A percentile compares a stretch with the other conserved stretches of the same genome.
phyloP scores from a whole-genome alignment of 805 yeast species.

The Diddensiella transvaalensis region DNA sequence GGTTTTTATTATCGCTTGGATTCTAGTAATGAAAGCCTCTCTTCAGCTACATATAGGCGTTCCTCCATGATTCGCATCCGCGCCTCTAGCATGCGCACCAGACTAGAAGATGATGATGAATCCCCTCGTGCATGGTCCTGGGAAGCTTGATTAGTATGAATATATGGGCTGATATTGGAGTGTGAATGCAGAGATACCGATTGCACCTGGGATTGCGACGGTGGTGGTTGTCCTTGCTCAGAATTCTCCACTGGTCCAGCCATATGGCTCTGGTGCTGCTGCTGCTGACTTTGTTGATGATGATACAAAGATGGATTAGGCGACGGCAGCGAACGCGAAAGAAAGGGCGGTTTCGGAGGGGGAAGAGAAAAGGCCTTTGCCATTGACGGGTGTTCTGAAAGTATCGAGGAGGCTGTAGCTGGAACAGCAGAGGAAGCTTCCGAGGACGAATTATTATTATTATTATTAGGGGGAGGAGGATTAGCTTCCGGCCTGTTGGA shows the following conservation, averaged over 20 bases:
- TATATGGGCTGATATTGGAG: background rate
- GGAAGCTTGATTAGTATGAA: background rate
- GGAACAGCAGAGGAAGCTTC: background rate
- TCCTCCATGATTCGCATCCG: conserved; percentile 31
- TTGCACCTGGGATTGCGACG: conserved; percentile 11
- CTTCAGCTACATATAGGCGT: conserved; percentile 31
- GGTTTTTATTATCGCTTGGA: conserved; percentile 8
- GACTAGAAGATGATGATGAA: conserved; percentile 11
- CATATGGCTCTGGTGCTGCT: background rate
- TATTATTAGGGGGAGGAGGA: background rate
- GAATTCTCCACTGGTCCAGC: background rate
- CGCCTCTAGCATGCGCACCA: conserved; percentile 30
- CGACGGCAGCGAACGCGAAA: conserved; percentile 8
- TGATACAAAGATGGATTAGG: conserved; percentile 8
- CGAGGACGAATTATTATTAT: background rate
- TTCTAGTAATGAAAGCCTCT: conserved; percentile 26
- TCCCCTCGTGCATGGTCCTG: conserved; percentile 2
- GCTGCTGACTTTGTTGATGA: too few relatives aligned
- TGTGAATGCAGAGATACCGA: background rate
- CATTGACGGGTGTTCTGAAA: background rate
- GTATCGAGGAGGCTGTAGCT: background rate
- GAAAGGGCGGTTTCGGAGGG: conserved; percentile 12
- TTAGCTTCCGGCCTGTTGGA: too few relatives aligned
- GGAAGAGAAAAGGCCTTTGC: conserved; percentile 14
- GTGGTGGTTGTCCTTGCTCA: conserved; percentile 9